Conservation (phyloP, 257 asterid species). For the Capsicum baccatum region DNA sequence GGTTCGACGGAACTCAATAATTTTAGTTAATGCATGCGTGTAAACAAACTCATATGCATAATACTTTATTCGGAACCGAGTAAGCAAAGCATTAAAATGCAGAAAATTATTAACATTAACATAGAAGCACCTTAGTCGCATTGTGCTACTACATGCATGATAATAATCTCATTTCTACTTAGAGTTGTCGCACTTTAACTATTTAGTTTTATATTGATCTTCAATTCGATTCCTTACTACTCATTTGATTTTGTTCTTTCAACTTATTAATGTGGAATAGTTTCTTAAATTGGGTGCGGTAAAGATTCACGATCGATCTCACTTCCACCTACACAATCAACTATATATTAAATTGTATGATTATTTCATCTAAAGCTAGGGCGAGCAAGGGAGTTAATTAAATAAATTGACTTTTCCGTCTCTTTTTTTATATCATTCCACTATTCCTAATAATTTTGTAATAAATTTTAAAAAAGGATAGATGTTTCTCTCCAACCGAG, state of each 20-base stretch:
- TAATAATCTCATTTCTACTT: neutral
- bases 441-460: neutral
- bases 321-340: neutral
- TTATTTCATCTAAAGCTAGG: neutral
- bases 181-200: neutral
- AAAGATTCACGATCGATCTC: neutral
- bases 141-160: neutral
- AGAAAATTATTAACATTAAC: neutral
- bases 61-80: no score
- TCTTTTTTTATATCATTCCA: neutral
- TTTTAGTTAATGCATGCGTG: neutral
- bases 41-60: neutral
- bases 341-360: neutral
- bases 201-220: neutral
- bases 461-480: neutral
- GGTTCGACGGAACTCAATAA: neutral
- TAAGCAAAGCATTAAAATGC: neutral
- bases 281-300: neutral
- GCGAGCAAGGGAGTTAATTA: neutral
- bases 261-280: neutral
- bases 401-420: neutral
- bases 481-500: constrained; percentile 23
- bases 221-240: neutral
- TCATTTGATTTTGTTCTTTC: neutral
- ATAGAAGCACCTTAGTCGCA: neutral